Evolutionary conservation across 2,329 filamentous ascomycete genomes (phyloP).

Genomic region (Aspergillus tamarii): DNA sequence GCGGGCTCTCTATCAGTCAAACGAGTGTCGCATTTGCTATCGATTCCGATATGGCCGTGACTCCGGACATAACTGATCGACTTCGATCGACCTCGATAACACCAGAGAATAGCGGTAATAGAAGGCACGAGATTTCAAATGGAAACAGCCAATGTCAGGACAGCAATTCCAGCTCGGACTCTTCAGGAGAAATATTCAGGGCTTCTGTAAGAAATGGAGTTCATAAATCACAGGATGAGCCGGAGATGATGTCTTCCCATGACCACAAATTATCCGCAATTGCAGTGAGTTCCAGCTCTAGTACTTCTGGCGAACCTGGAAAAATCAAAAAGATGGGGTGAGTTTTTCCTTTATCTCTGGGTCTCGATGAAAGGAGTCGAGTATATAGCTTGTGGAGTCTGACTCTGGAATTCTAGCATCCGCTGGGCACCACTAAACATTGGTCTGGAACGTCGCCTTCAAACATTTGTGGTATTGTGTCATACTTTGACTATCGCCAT

Average conservation of each 20-base stretch:
- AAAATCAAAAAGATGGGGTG: neutral
- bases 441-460: conserved; percentile 70
- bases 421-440: conserved; percentile 82
- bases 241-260: neutral
- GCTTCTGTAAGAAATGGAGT: neutral
- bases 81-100: neutral
- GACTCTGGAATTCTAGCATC: conserved; percentile 55
- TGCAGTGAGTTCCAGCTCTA: neutral
- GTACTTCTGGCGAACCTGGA: neutral
- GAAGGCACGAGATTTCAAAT: neutral
- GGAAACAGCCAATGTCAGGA: neutral
- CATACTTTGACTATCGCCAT: conserved; percentile 74
- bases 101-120: neutral
- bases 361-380: neutral
- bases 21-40: neutral
- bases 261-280: neutral
- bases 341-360: neutral
- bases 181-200: neutral
- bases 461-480: conserved; percentile 76
- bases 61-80: neutral
- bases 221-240: neutral
- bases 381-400: conserved; percentile 8
- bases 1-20: neutral
- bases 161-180: neutral
- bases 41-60: neutral